Percentiles rank a stretch among this genome's conserved stretches.
These are phyloP conservation scores for Chlamydomonas incerta DNA, from an alignment of 139 green algal species.

Conservation along the genomic window DNA sequence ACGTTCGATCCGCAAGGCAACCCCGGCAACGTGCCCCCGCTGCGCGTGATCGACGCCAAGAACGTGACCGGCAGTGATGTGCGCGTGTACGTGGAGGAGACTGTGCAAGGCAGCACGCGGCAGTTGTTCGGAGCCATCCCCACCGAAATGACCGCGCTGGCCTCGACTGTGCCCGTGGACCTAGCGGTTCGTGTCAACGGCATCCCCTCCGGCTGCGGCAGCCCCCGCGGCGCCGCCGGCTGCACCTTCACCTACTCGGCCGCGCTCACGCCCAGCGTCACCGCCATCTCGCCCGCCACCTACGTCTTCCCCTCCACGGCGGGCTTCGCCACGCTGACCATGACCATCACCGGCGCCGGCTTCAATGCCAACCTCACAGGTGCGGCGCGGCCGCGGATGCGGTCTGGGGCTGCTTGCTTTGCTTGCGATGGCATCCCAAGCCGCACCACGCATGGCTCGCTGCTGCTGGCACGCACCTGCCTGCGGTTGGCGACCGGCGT, in stretches of 20 bases:
- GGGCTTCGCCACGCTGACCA: not conserved
- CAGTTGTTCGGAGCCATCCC: not conserved
- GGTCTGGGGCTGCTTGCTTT: no score
- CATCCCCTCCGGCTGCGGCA: constrained; percentile 21
- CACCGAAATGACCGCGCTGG: not conserved
- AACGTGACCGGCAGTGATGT: not conserved
- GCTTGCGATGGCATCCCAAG: no score
- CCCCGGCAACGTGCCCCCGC: not conserved
- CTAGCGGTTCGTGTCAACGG: constrained; percentile 27
- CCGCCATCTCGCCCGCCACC: not conserved
- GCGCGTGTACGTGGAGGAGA: not conserved
- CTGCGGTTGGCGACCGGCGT: not conserved
- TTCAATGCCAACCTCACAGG: not conserved
- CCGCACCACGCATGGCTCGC: no score
- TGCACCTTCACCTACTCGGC: constrained; percentile 41
- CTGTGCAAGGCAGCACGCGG: not conserved
- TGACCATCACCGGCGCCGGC: not conserved
- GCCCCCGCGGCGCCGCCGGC: not conserved
- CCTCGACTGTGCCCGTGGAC: not conserved
- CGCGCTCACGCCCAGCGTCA: constrained; percentile 8
- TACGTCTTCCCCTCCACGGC: no score
- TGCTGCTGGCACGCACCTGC: no score
- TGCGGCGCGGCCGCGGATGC: no score
- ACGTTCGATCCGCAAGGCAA: not conserved
- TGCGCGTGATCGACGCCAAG: not conserved